A percentile compares a stretch with the other conserved stretches of the same genome.
Evolutionary conservation across 169 alveolate species (phyloP).

Genomic region (Plasmodium gallinaceum): DNA sequence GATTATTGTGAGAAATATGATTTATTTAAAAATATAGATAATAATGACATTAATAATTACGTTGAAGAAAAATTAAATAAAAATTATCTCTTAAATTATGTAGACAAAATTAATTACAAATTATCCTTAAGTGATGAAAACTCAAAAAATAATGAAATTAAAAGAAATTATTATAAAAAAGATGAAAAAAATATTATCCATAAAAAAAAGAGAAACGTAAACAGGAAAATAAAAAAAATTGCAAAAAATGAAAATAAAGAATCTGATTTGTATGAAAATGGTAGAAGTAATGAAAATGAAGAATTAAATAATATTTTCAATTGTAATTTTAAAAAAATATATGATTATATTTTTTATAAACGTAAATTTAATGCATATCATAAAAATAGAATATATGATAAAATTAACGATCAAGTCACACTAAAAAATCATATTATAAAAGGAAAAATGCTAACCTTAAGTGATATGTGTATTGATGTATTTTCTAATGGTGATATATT

Average conservation of each 20-base stretch:
- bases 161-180: neutral
- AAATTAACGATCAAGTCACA: conserved; percentile 23
- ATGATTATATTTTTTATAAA: conserved; percentile 75
- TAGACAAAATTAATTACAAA: conserved; percentile 16
- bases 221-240: neutral
- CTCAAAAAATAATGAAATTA: neutral
- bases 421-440: conserved; percentile 66
- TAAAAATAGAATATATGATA: conserved; percentile 47
- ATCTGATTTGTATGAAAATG: neutral
- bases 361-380: conserved; percentile 67
- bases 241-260: neutral
- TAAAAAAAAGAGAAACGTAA: no score
- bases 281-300: neutral
- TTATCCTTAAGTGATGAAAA: neutral
- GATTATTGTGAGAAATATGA: neutral
- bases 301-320: neutral
- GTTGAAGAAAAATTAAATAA: conserved; percentile 39
- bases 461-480: conserved; percentile 35
- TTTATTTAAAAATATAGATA: conserved; percentile 7
- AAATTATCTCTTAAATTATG: conserved; percentile 36
- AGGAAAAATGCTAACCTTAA: conserved; percentile 71
- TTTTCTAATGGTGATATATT: conserved; percentile 36
- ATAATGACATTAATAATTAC: conserved; percentile 9
- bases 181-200: neutral
- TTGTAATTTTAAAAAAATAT: conserved; percentile 51